A percentile compares a stretch with the other conserved stretches of the same genome.
Conservation (phyloP, 2,329 filamentous ascomycete genomes). For the Tricladium varicosporioides region DNA sequence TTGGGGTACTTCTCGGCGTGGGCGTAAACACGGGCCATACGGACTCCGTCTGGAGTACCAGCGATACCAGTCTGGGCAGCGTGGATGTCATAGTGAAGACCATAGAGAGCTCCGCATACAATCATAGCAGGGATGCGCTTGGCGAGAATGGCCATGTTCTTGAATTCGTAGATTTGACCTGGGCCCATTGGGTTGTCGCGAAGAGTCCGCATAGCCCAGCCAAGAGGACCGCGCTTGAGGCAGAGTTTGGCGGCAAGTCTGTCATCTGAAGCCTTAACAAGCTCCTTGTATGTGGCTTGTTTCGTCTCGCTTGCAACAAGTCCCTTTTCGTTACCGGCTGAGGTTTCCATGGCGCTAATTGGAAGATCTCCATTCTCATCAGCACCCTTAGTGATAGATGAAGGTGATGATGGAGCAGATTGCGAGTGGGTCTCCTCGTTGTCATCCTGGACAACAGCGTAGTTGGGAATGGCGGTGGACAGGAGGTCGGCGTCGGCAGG, state of each 20-base stretch:
- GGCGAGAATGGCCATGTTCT: conserved; percentile 63
- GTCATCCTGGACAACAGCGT: conserved; percentile 71
- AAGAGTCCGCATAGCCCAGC: conserved; percentile 78
- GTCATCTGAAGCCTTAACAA: conserved; percentile 49
- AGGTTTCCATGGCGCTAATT: too few relatives aligned
- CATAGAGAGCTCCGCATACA: conserved; percentile 64
- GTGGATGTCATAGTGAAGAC: conserved; percentile 80
- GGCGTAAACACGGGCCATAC: conserved; percentile 68
- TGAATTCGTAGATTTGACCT: conserved; percentile 70
- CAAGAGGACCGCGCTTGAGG: conserved; percentile 64
- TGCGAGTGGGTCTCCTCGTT: conserved; percentile 39
- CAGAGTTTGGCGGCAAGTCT: conserved; percentile 63
- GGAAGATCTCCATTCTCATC: too few relatives aligned
- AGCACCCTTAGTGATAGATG: conserved; percentile 26
- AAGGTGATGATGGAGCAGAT: conserved; percentile 29
- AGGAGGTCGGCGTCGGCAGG: conserved; percentile 52
- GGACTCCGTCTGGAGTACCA: conserved; percentile 70
- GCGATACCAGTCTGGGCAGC: conserved; percentile 67
- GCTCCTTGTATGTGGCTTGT: conserved; percentile 59
- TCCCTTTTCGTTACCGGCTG: conserved; percentile 41
- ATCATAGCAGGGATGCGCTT: conserved; percentile 70
- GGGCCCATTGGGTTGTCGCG: conserved; percentile 70
- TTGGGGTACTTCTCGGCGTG: conserved; percentile 65
- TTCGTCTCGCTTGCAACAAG: conserved; percentile 46
- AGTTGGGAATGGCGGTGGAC: conserved; percentile 64